phyloP scores from a whole-genome alignment of 2,329 filamentous ascomycete genomes.

The Penicillium sp. region DNA sequence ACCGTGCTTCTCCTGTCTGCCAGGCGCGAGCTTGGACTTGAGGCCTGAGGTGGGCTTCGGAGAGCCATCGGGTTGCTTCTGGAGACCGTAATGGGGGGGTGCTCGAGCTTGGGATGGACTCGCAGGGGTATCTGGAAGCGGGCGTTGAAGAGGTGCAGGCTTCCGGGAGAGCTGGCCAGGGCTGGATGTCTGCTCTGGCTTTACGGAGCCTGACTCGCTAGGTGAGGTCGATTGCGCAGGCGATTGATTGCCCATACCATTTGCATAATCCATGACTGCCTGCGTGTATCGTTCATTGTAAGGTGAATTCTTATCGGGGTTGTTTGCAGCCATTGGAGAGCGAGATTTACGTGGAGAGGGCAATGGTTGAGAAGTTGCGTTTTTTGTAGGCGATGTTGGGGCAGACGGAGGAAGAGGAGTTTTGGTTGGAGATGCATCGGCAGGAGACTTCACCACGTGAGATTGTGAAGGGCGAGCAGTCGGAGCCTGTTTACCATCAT shows the following conservation, averaged over 20 bases:
- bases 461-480: slow-evolving; percentile 48
- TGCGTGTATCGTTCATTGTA: slow-evolving; percentile 12
- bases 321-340: slow-evolving; percentile 42
- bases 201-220: not conserved
- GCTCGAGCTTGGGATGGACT: slow-evolving; percentile 4
- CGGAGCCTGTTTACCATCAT: slow-evolving; percentile 27
- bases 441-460: slow-evolving; percentile 50
- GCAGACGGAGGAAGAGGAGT: slow-evolving; percentile 50
- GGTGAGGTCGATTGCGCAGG: not conserved
- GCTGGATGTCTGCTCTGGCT: not conserved
- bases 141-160: slow-evolving; percentile 8
- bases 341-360: slow-evolving; percentile 47
- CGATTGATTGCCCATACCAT: not conserved
- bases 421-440: slow-evolving; percentile 55
- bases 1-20: slow-evolving; percentile 12
- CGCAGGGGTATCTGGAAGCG: slow-evolving; percentile 4
- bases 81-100: slow-evolving; percentile 1
- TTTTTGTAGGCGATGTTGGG: slow-evolving; percentile 57
- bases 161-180: slow-evolving; percentile 6
- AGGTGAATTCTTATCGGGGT: slow-evolving; percentile 30
- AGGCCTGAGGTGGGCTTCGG: slow-evolving; percentile 17
- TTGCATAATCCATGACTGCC: slow-evolving; percentile 8
- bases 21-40: slow-evolving; percentile 23
- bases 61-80: slow-evolving; percentile 10
- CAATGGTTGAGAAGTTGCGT: slow-evolving; percentile 49